phyloP scores from a whole-genome alignment of 371 early-diverging fungal species.

The Mortierella sp. region DNA sequence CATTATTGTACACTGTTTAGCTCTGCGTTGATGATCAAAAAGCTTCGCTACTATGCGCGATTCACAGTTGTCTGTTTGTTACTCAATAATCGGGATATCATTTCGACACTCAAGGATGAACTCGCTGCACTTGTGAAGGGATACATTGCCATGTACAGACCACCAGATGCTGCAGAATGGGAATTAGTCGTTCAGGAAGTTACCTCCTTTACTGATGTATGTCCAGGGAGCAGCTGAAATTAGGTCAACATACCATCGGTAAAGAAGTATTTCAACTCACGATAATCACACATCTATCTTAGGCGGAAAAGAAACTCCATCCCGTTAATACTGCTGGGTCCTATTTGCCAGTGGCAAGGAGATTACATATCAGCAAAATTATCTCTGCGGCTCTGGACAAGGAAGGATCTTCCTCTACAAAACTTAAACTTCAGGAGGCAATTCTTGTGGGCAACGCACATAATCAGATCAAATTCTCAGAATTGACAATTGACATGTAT shows the following conservation, averaged over 20 bases:
- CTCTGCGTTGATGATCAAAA: constrained; percentile 93
- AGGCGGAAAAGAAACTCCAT: constrained; percentile 88
- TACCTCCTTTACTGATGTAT: constrained; percentile 85
- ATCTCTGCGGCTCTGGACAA: constrained; percentile 67
- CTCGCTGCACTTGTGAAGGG: constrained; percentile 87
- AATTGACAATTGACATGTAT: constrained; percentile 96
- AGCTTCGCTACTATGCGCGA: constrained; percentile 95
- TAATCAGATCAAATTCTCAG: constrained; percentile 96
- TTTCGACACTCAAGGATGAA: constrained; percentile 84
- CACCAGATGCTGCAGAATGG: constrained; percentile 94
- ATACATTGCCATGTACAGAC: constrained; percentile 87
- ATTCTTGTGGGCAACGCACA: constrained; percentile 93
- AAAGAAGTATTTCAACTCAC: background rate
- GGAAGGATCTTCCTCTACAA: constrained; percentile 42
- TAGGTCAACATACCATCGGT: background rate
- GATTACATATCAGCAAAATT: constrained; percentile 68
- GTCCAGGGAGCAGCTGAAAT: background rate
- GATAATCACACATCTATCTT: background rate
- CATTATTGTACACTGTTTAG: constrained; percentile 57
- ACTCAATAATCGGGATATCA: constrained; percentile 84
- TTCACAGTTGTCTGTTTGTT: constrained; percentile 96
- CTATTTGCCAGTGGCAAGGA: constrained; percentile 72
- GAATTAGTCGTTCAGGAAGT: constrained; percentile 92
- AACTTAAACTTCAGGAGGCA: constrained; percentile 87
- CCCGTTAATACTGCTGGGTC: constrained; percentile 75